A percentile compares a stretch with the other conserved stretches of the same genome.
phyloP scores from a whole-genome alignment of 352 stramenopile species.

The Aphanomyces astaci region DNA sequence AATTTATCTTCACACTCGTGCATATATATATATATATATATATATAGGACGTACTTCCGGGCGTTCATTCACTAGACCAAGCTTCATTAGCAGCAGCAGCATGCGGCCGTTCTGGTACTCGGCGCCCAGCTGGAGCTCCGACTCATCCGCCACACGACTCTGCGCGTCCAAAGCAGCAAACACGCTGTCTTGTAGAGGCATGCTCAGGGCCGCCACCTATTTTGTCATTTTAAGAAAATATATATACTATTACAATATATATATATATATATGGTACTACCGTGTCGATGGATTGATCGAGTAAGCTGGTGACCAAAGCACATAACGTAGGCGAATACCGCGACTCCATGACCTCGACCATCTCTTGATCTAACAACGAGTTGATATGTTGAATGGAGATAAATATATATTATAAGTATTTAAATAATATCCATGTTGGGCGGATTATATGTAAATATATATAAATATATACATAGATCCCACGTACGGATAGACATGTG shows the following conservation, averaged over 20 bases:
- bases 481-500: constrained; percentile 5
- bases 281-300: background rate
- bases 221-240: background rate
- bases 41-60: constrained; percentile 49
- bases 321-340: background rate
- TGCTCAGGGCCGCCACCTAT: background rate
- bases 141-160: constrained; percentile 28
- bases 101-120: constrained; percentile 80
- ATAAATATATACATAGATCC: background rate
- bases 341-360: background rate
- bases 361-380: background rate
- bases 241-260: too few species aligned
- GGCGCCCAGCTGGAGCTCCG: constrained; percentile 39
- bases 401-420: too few species aligned
- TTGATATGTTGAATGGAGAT: background rate
- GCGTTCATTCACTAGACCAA: constrained; percentile 67
- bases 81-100: constrained; percentile 56
- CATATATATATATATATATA: too few species aligned
- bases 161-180: constrained; percentile 1
- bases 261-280: too few species aligned
- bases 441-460: background rate
- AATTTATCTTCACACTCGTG: too few species aligned
- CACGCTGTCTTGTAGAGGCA: constrained; percentile 1
- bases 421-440: too few species aligned
- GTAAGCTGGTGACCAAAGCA: background rate